These are phyloP conservation scores for Cryptococcus sp. DNA, from an alignment of 1,284 basidiomycete species.

Conservation along the genomic window DNA sequence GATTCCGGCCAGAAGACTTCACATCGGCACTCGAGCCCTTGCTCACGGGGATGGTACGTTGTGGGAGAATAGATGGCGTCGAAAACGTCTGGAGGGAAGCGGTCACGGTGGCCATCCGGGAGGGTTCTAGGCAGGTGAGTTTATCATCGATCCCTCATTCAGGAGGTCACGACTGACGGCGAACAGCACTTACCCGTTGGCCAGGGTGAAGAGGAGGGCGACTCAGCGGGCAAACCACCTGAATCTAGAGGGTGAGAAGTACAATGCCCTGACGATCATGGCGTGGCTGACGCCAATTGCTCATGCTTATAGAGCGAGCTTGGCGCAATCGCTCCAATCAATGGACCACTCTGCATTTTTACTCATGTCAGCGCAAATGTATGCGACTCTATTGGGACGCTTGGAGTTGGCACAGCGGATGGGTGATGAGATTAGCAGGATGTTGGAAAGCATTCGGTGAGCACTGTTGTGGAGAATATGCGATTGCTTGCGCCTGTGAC, in stretches of 20 bases:
- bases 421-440: constrained; percentile 62
- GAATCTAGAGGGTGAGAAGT: constrained; percentile 52
- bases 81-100: constrained; percentile 74
- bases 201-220: constrained; percentile 58
- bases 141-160: not conserved
- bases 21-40: constrained; percentile 60
- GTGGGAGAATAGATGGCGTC: constrained; percentile 70
- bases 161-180: constrained; percentile 5
- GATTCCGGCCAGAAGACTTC: constrained; percentile 34
- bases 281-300: constrained; percentile 1
- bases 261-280: constrained; percentile 21
- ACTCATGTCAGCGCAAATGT: constrained; percentile 64
- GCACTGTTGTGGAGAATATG: constrained; percentile 1
- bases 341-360: constrained; percentile 74
- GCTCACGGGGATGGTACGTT: constrained; percentile 72
- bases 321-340: constrained; percentile 64
- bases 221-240: constrained; percentile 49
- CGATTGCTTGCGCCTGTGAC: not conserved
- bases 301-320: constrained; percentile 49
- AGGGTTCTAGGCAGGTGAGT: constrained; percentile 58
- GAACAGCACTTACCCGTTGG: constrained; percentile 36
- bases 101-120: constrained; percentile 67
- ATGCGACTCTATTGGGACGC: constrained; percentile 66
- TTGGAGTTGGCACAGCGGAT: constrained; percentile 73
- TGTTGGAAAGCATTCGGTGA: constrained; percentile 55